Evolutionary conservation across 108 stramenopile species (phyloP).

Genomic region (Cyclotella choctawhatcheeana): DNA sequence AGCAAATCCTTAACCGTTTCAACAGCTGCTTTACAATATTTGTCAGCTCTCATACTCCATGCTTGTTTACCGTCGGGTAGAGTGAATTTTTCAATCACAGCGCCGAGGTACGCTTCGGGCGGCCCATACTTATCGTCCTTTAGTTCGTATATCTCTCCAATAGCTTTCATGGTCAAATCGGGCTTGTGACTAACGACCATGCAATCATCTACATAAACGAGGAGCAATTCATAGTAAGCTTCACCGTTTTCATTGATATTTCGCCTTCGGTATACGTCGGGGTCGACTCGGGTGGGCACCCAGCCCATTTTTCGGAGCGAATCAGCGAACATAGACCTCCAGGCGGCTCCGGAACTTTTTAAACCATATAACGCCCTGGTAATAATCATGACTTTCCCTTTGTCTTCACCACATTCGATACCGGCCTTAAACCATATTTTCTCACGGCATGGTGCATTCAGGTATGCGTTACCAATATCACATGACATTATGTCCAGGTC

Average conservation of each 20-base stretch:
- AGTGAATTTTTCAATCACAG: conserved; percentile 14
- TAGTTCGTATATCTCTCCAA: not conserved
- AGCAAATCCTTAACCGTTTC: conserved; percentile 15
- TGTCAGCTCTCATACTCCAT: conserved; percentile 9
- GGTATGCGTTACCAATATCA: conserved; percentile 53
- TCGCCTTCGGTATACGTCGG: conserved; percentile 42
- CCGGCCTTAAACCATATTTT: conserved; percentile 47
- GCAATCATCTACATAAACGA: conserved; percentile 20
- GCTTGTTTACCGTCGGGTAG: conserved; percentile 1
- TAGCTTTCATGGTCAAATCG: conserved; percentile 2
- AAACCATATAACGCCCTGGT: conserved; percentile 56
- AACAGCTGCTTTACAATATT: conserved; percentile 26
- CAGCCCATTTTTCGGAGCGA: conserved; percentile 16
- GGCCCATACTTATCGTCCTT: not conserved
- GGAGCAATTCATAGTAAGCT: conserved; percentile 16
- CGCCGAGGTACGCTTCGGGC: conserved; percentile 33
- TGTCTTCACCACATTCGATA: conserved; percentile 39
- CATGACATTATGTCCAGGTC: conserved; percentile 28
- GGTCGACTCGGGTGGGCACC: conserved; percentile 12
- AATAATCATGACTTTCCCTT: conserved; percentile 41
- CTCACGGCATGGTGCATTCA: conserved; percentile 35
- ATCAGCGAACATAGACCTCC: conserved; percentile 28
- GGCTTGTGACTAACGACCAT: conserved; percentile 12
- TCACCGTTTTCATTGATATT: conserved; percentile 9
- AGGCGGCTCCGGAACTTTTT: conserved; percentile 32